Conservation (phyloP, 495 filamentous ascomycete genomes). For the Penicillium angulare region DNA sequence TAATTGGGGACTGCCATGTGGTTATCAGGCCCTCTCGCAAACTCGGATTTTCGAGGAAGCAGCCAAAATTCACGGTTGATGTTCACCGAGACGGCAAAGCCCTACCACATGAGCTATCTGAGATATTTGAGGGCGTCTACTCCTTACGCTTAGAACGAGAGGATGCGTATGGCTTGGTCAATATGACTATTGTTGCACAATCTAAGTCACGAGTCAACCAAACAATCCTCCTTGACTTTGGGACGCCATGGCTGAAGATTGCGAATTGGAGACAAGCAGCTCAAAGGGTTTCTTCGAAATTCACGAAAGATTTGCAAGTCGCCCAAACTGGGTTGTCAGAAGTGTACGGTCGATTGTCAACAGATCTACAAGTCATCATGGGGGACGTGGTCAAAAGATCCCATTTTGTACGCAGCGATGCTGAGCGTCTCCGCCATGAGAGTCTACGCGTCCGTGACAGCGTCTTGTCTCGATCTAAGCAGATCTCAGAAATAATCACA, state of each 20-base stretch:
- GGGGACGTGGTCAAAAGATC: conserved; percentile 47
- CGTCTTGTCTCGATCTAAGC: conserved; percentile 36
- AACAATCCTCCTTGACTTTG: conserved; percentile 56
- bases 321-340: conserved; percentile 43
- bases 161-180: conserved; percentile 57
- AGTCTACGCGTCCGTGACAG: conserved; percentile 24
- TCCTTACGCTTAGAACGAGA: conserved; percentile 54
- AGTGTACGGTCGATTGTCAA: conserved; percentile 45
- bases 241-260: conserved; percentile 61
- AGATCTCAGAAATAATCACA: conserved; percentile 35
- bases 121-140: conserved; percentile 58
- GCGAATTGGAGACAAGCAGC: conserved; percentile 56
- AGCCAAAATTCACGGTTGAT: conserved; percentile 50
- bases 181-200: conserved; percentile 54
- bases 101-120: conserved; percentile 50
- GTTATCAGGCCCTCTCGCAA: conserved; percentile 56
- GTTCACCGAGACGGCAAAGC: conserved; percentile 42
- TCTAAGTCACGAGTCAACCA: conserved; percentile 54
- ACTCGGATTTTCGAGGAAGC: conserved; percentile 46
- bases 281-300: conserved; percentile 37
- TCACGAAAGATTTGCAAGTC: conserved; percentile 42
- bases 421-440: conserved; percentile 26
- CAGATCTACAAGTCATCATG: conserved; percentile 49
- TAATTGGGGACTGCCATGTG: conserved; percentile 61
- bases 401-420: conserved; percentile 35